Base-by-base conservation (phyloP, 768 basidiomycete species). In the Serendipita sp. region DNA sequence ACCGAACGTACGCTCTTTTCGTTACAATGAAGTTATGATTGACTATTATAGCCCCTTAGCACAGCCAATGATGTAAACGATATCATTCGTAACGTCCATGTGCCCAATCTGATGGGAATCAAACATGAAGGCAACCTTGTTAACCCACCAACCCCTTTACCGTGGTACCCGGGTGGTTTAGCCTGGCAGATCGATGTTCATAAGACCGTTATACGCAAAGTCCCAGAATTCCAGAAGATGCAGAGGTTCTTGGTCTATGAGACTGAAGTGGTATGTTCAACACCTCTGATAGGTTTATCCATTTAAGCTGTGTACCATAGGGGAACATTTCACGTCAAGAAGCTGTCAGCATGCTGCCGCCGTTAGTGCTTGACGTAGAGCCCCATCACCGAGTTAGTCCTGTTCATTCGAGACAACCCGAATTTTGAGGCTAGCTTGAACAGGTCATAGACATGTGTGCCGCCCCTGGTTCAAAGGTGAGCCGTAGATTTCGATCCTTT, bases 261-360 rank as follows among this genome's bases (percentile, higher is more conserved):
- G 76, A 98, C 96, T 0, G 96, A 98, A 77, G 90, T 94, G 35
- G 93, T 94, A 68, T 46, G 88, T 24, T 79, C 32, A 16, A 3
- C n/a, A n/a, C 54, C 34, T 24, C 24, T 24, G 24, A 24, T 28
- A 16, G 11, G 37, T 4, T 62, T 2, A 45, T 60, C 2, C 24
- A 63, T 13, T 41, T 41, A 41, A 13, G 7, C 38, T 41, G 7
- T 44, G 28, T n/a, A 34, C 0, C 41, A 3, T 69, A 94, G 92
- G 94, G 96, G 54, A 99, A 99, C 70, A 80, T 98, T 54, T 95
- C 92, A 10, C 79, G 96, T 24, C 94, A 97, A 74, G 96, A 99
- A 74, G 93, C 92, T 16, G 96, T 99, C 65, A 95, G 92, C 72
- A 99, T 99, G 96, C 78, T 99, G n/a, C 96, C 96, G 3, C 95